These are phyloP conservation scores for Diplodia intermedia DNA, from an alignment of 2,329 filamentous ascomycete species.

Conservation along the genomic window DNA sequence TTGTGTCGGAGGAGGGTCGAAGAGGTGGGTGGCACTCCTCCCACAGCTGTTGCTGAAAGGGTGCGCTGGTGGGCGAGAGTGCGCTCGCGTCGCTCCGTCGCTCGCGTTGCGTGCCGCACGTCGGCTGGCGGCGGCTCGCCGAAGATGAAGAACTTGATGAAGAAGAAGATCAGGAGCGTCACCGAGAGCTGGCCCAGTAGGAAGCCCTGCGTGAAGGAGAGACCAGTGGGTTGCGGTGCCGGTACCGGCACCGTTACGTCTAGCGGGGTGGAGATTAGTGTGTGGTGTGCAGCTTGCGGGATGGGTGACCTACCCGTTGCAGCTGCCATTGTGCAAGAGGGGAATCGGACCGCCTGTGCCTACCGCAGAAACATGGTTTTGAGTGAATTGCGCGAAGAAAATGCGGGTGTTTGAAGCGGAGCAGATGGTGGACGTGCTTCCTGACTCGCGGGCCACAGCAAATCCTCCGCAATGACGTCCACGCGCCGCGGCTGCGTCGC, in stretches of 20 bases:
- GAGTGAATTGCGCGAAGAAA: not conserved
- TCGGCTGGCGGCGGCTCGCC: constrained; percentile 89
- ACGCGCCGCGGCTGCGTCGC: not conserved
- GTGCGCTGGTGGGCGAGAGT: constrained; percentile 69
- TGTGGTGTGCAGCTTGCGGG: not conserved
- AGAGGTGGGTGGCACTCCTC: not conserved
- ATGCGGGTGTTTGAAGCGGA: constrained; percentile 12
- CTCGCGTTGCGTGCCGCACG: constrained; percentile 75
- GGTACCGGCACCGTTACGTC: not conserved
- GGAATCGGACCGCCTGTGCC: not conserved
- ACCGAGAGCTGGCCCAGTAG: constrained; percentile 93
- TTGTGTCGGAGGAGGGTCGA: constrained; percentile 45
- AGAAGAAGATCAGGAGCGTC: constrained; percentile 86
- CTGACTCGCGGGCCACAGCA: constrained; percentile 19
- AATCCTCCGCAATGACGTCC: constrained; percentile 33
- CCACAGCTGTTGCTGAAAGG: not conserved
- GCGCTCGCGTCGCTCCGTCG: constrained; percentile 74
- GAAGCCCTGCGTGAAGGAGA: constrained; percentile 93
- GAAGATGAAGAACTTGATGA: constrained; percentile 99
- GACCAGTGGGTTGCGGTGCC: constrained; percentile 54
- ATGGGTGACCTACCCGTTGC: constrained; percentile 2
- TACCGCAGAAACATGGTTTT: constrained; percentile 10
- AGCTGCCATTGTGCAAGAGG: constrained; percentile 14
- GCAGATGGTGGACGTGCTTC: constrained; percentile 15
- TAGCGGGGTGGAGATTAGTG: not conserved